Conservation (phyloP, 2,329 filamentous ascomycete species). For the Ophiocordyceps camponoti-saundersi region DNA sequence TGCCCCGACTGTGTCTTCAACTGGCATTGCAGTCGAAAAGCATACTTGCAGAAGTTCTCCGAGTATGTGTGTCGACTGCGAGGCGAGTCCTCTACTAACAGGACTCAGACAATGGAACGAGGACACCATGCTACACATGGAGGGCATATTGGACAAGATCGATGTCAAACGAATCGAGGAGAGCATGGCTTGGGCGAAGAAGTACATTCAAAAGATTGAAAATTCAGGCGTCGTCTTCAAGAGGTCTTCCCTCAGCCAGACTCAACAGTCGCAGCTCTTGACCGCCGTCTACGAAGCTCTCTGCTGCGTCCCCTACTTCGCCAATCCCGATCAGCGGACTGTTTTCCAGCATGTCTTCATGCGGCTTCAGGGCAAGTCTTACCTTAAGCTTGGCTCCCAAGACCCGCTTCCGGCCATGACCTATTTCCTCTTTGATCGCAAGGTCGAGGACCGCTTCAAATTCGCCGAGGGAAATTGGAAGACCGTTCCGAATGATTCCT, state of each 20-base stretch:
- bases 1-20: conserved; percentile 58
- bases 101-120: conserved; percentile 25
- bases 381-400: conserved; percentile 58
- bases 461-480: conserved; percentile 23
- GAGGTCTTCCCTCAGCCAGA: conserved; percentile 25
- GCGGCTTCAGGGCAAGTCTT: conserved; percentile 53
- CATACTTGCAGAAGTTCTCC: conserved; percentile 43
- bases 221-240: conserved; percentile 27
- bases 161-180: conserved; percentile 45
- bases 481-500: conserved; percentile 35
- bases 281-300: conserved; percentile 77
- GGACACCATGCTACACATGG: conserved; percentile 31
- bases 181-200: conserved; percentile 39
- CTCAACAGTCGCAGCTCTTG: conserved; percentile 39
- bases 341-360: conserved; percentile 73
- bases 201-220: conserved; percentile 35
- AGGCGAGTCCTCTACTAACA: conserved; percentile 7
- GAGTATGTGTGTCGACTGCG: conserved; percentile 26
- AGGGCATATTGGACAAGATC: conserved; percentile 37
- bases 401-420: conserved; percentile 68
- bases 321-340: conserved; percentile 27
- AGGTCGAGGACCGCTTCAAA: conserved; percentile 36
- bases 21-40: conserved; percentile 54
- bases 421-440: conserved; percentile 54
- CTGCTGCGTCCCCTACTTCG: conserved; percentile 67